Conservation (phyloP, 2,329 filamentous ascomycete species). For the Phialocephala subalpina region DNA sequence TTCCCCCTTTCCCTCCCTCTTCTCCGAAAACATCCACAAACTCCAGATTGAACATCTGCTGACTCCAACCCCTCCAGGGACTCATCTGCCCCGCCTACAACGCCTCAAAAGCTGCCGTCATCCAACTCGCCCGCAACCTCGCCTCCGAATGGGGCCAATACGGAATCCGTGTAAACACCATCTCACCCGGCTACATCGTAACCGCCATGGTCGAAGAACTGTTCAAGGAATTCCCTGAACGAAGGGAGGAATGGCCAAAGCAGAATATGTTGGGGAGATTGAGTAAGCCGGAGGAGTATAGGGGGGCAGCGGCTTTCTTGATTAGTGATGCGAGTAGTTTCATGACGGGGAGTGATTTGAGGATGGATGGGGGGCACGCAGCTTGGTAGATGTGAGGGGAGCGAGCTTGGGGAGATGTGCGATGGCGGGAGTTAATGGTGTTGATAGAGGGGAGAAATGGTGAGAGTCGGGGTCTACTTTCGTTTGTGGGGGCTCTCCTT, state of each 20-base stretch:
- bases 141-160: constrained; percentile 73
- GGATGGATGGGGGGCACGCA: constrained; percentile 45
- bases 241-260: constrained; percentile 73
- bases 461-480: neutral
- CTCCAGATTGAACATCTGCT: no score
- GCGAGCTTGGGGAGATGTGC: neutral
- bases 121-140: constrained; percentile 75
- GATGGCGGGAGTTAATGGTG: neutral
- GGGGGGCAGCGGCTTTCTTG: constrained; percentile 74
- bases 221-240: constrained; percentile 78
- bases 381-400: constrained; percentile 58
- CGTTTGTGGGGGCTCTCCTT: neutral
- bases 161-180: constrained; percentile 81
- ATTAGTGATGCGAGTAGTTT: constrained; percentile 73
- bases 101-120: constrained; percentile 76
- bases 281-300: constrained; percentile 73
- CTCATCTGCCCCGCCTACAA: constrained; percentile 74
- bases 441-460: neutral
- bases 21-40: neutral
- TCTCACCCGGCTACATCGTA: constrained; percentile 82
- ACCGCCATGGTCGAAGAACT: constrained; percentile 85
- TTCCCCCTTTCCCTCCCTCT: neutral
- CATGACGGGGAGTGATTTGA: constrained; percentile 60
- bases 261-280: constrained; percentile 85
- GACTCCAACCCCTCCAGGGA: constrained; percentile 51